phyloP scores from a whole-genome alignment of 2,329 filamentous ascomycete species.

The Phyllosticta citribraziliensis region DNA sequence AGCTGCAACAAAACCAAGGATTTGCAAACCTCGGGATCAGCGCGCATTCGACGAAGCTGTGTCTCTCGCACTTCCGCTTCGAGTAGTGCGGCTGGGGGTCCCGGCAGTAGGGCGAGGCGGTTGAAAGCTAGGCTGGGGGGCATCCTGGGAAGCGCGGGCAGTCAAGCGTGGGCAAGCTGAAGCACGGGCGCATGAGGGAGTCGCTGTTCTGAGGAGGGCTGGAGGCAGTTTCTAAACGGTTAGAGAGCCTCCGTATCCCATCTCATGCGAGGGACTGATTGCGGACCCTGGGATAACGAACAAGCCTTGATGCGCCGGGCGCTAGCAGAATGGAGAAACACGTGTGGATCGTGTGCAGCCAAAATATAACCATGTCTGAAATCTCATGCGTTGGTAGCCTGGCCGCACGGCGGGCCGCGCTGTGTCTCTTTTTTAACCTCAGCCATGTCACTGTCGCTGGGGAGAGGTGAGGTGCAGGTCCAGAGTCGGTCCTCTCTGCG shows the following conservation, averaged over 20 bases:
- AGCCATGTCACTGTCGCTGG: not conserved
- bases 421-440: not conserved
- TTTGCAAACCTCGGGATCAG: constrained; percentile 12
- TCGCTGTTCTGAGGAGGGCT: constrained; percentile 19
- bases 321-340: constrained; percentile 10
- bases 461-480: not conserved
- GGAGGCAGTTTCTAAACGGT: constrained; percentile 31
- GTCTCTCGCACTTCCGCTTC: constrained; percentile 7
- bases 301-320: constrained; percentile 9
- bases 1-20: constrained; percentile 10
- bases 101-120: constrained; percentile 1
- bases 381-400: not conserved
- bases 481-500: not conserved
- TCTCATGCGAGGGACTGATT: not conserved
- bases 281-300: not conserved
- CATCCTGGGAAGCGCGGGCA: not conserved
- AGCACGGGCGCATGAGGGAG: constrained; percentile 9
- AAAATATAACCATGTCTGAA: constrained; percentile 8
- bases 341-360: not conserved
- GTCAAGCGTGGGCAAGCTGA: not conserved
- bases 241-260: constrained; percentile 7
- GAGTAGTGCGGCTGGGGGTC: constrained; percentile 1
- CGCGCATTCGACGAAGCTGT: not conserved
- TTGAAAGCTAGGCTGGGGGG: not conserved
- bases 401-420: not conserved